Conservation (phyloP, 352 stramenopile genomes). For the Globisporangium mamillatum region DNA sequence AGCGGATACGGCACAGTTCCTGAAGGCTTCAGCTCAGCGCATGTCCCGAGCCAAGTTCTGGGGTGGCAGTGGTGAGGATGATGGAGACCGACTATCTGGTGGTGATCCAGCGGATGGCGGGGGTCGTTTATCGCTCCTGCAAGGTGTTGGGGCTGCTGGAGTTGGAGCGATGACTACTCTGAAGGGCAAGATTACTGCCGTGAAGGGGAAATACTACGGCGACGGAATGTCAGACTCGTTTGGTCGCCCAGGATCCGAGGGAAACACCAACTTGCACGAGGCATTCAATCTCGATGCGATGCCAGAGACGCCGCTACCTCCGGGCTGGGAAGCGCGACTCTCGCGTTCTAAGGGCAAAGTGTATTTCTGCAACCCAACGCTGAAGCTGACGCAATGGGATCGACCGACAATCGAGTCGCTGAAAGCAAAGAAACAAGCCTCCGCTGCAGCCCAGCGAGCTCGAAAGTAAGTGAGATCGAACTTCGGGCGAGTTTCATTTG, state of each 20-base stretch:
- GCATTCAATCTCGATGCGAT: slow-evolving; percentile 73
- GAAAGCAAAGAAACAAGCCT: slow-evolving; percentile 58
- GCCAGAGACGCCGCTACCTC: slow-evolving; percentile 49
- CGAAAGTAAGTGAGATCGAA: slow-evolving; percentile 23
- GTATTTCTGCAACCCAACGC: slow-evolving; percentile 81
- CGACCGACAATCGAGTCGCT: slow-evolving; percentile 61
- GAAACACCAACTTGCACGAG: slow-evolving; percentile 24
- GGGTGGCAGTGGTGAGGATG: slow-evolving; percentile 42
- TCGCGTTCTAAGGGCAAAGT: slow-evolving; percentile 83
- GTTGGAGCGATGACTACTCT: slow-evolving; percentile 68
- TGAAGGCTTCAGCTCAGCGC: slow-evolving; percentile 67
- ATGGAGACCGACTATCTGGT: slow-evolving; percentile 47
- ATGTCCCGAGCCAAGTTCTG: slow-evolving; percentile 64
- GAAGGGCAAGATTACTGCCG: slow-evolving; percentile 64
- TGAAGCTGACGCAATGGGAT: slow-evolving; percentile 84
- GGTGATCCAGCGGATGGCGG: slow-evolving; percentile 43
- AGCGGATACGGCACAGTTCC: slow-evolving; percentile 72
- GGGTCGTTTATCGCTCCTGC: slow-evolving; percentile 59
- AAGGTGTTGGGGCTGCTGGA: slow-evolving; percentile 51
- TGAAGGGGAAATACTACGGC: slow-evolving; percentile 84
- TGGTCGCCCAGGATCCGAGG: slow-evolving; percentile 9
- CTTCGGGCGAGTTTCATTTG: background rate
- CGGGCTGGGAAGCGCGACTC: slow-evolving; percentile 74
- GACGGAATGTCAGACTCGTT: slow-evolving; percentile 10
- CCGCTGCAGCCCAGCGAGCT: slow-evolving; percentile 38